Base-by-base conservation (phyloP, 164 flowering plant species). In the Vitis vinifera region DNA sequence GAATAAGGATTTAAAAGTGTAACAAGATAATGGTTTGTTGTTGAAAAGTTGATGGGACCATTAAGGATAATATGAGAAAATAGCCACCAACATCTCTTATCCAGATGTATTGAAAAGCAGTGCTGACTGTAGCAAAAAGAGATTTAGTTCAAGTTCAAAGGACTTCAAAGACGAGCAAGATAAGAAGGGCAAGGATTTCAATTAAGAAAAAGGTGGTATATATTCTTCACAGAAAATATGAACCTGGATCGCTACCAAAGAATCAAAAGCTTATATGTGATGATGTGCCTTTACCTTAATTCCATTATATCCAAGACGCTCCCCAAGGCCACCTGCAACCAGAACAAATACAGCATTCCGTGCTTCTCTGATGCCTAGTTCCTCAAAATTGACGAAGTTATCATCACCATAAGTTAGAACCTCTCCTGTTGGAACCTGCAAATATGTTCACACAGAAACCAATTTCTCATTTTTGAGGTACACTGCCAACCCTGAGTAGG, bases 321-420 rank as follows among this genome's bases (percentile, higher is more conserved):
- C 99, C 56, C 99, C 99, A 77, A 95, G 98, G 55, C 99, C 99
- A 65, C 99, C 98, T 4, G 99, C 99, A 80, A 95, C 99, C 79
- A 95, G 91, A 74, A 90, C 98, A 87, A 95, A 95, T 65, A 93
- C 97, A 78, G 98, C 97, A 75, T 86, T 86, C 71, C 72, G 76
- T 17, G 83, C 95, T 82, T 91, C 98, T 67, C 72, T 86, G 57
- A 93, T 67, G 6, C 99, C 98, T 61, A 79, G 76, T 71, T 90
- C 93, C 81, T 95, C 99, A 80, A 78, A 86, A 60, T 74, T 84
- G 73, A 89, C 70, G 67, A 93, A 93, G 69, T 69, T 84, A 10
- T 83, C 90, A 80, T 93, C 91, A 66, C 93, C 99, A 73, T 76
- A 88, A 53, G 73, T 86, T 81, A 93, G 75, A 63, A 71, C 74